Evolutionary conservation across 768 basidiomycete genomes (phyloP), one percentile per base, ranked within the genome.

Genomic region (Phanerochaete carnosa): DNA sequence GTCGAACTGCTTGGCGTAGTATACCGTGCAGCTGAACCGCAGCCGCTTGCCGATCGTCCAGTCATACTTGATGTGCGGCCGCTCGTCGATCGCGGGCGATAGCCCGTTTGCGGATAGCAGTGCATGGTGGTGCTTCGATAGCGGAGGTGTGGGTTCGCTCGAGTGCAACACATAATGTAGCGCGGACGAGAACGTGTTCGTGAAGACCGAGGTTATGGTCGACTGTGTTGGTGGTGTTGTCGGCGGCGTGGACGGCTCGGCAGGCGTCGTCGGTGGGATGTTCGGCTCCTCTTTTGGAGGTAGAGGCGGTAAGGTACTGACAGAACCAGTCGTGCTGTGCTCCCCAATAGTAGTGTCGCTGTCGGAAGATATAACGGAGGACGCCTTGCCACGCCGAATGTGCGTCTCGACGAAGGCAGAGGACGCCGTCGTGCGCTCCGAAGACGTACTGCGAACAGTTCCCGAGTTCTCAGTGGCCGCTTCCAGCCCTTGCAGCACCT

Each of bases 1-100:
- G 67, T 91, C 89, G 69, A 94, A 94, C 69, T 92, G 88, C 61
- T 83, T 84, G 33, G 92, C 90, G 68, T 89, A 92, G 71, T 92
- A 93, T 13, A 88, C 87, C 16, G 88, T 93, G 68, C 90, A 93
- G 68, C 85, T 87, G 68, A 92, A 86, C 74, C 85, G 87, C 59
- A 90, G 74, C 60, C 84, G 77, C 68, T 88, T 88, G 39, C 90
- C 88, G 53, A 92, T 77, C 1, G 87, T 87, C 83, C 87, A 90
- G 60, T 90, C 87, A 62, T 92, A 90, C 72, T 89, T 89, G 76
- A 93, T 85, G 70, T 94, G 92, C 2, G 92, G 91, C 23, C 83
- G 82, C 15, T 88, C 86, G 67, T 90, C 88, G 33, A 88, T 84
- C 3, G 70, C 67, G 13, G 72, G 64, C 2, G 72, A 70, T 12